Base-by-base conservation (phyloP, 352 stramenopile species). In the Paralagenidium karlingii region DNA sequence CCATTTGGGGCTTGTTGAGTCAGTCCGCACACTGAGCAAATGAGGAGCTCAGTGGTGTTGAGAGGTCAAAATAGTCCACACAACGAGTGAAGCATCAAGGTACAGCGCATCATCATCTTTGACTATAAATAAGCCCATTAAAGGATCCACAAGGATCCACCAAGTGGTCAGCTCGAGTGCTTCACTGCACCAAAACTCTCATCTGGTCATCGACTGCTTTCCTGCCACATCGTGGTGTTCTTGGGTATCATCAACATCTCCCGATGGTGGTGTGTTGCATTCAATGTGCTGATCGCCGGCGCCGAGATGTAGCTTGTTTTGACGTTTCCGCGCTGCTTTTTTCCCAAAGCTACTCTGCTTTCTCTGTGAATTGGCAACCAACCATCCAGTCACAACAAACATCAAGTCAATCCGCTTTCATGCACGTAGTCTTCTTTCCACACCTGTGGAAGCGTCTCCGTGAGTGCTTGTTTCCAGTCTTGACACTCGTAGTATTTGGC, bases 381-480 rank as follows among this genome's bases (percentile, higher is more conserved):
- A 19, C 3, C 8, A 2, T 26, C 21, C 9, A 27, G 22, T 19
- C 29, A 42, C 43, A 8, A 50, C n/a, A 3, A 3, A 18, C 16
- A 38, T 25, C 34, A 19, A 43, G 20, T 26, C 16, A 24, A 2
- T 22, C 3, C 16, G 8, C 33, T 12, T 30, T 20, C 6, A 9
- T 38, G 12, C 27, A 10, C 38, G 31, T 24, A n/a, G n/a, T n/a
- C n/a, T n/a, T 18, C 12, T 19, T 26, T 24, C 29, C 38, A 12
- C 48, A 85, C 70, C 65, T 73, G 53, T 29, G 71, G 71, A 12
- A 86, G 40, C 12, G 59, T 56, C 31, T 62, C 43, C 2, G 62
- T 57, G 15, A 86, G 49, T 9, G 65, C 58, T 5, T 43, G 47
- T n/a, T 38, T 34, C 71, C 71, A 86, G 42, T 86, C 64, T 6